These are phyloP conservation scores for Myriosclerotinia scirpicola DNA, from an alignment of 2,329 filamentous ascomycete genomes.

Conservation along the genomic window DNA sequence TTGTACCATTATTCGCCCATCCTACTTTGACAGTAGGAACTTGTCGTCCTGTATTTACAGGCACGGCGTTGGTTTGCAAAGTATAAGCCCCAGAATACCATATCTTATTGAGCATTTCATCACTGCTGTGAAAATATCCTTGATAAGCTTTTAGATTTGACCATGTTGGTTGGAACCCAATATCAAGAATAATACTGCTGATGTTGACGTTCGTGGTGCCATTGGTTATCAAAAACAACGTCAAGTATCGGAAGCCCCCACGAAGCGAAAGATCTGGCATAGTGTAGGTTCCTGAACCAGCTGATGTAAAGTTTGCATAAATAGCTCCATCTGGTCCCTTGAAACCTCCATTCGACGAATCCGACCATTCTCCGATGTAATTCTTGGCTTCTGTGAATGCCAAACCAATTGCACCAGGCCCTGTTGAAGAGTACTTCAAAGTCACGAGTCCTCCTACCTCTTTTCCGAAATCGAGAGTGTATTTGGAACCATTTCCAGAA, in stretches of 20 bases:
- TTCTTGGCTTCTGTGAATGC: conserved; percentile 51
- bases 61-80: conserved; percentile 39
- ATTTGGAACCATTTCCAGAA: conserved; percentile 49
- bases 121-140: conserved; percentile 53
- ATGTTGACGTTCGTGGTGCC: conserved; percentile 33
- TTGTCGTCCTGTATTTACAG: conserved; percentile 40
- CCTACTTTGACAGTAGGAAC: conserved; percentile 37
- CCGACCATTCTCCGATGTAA: conserved; percentile 50
- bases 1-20: conserved; percentile 44
- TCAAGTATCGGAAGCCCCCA: conserved; percentile 56
- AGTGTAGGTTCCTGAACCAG: conserved; percentile 42
- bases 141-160: conserved; percentile 49
- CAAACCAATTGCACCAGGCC: conserved; percentile 45
- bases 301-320: conserved; percentile 44
- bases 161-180: conserved; percentile 48
- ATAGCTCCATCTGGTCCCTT: conserved; percentile 52
- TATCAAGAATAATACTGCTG: conserved; percentile 41
- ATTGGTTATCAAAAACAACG: conserved; percentile 45
- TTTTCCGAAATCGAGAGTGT: conserved; percentile 59
- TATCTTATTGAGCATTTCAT: conserved; percentile 53
- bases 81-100: conserved; percentile 54
- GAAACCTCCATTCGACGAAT: conserved; percentile 50
- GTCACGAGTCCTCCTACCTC: conserved; percentile 58
- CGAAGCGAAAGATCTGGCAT: conserved; percentile 49
- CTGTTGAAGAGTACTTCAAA: conserved; percentile 39